Base-by-base conservation (phyloP, 345 rosid genomes). In the Nasturtium officinale region DNA sequence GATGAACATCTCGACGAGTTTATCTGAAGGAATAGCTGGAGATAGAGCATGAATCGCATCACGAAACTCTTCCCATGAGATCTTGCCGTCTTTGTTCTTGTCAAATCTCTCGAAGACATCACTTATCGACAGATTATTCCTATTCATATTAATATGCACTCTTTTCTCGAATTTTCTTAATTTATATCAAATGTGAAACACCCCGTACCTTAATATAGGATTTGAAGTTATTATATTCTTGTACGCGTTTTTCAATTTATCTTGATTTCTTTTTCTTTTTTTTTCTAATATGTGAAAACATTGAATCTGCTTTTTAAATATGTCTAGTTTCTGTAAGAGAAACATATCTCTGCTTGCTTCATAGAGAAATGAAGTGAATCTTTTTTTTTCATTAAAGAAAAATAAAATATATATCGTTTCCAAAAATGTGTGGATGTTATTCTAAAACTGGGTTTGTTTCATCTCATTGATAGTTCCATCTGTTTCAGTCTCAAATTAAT, bases 71-170 rank as follows among this genome's bases (percentile, higher is more conserved):
- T 78, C 75, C 65, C 73, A 61, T 4, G 89, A 88, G 86, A 92
- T 88, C 85, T 77, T 85, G 0, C 98, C 96, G 74, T 92, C 96
- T 53, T 91, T 87, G 82, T 88, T 92, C 67, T 82, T 85, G 86
- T 89, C 98, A 78, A 86, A 87, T 65, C 85, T 84, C 55, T 77
- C 61, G 82, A 89, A 91, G 11, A 87, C 78, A 9, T 52, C 63
- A 30, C 68, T 52, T 3, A 84, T 72, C 43, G 62, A 40, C 62
- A 66, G 6, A 50, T 50, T 21, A 66, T 66, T 66, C 48, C 12
- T 66, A 51, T 11, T 47, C 29, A 30, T 64, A 43, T n/a, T 9
- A 7, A 9, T 38, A 7, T 3, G 5, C 51, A 46, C 11, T 46
- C 54, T 5, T 43, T 42, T 61, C 1, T 56, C 35, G 18, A 13